Base-by-base conservation (phyloP, 2,329 filamentous ascomycete genomes). In the Neonectria ditissima region DNA sequence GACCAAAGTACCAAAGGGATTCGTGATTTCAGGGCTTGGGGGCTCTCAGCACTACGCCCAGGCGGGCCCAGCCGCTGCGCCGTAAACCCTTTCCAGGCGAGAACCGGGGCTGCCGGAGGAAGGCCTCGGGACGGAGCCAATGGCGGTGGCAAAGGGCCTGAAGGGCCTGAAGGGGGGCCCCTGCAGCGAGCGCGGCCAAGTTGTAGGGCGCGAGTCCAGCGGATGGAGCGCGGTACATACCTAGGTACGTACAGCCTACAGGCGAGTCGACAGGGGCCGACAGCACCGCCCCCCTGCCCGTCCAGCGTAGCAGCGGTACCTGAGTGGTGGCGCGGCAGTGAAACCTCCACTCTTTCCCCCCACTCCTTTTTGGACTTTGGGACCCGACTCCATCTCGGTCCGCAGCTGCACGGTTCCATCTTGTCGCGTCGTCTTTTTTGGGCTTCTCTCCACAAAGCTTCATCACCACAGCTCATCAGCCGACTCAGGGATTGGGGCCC, bases 61-160 rank as follows among this genome's bases (percentile, higher is more conserved):
- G 67, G 63, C 70, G 70, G 70, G 70, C 70, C 68, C 65, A 67
- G 59, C 70, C 67, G 70, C 69, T 63, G 61, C 62, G 51, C 62
- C 70, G 52, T 65, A 63, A 64, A 58, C 59, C 54, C 55, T 50
- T 61, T 55, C 59, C 48, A 68, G 52, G 50, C 59, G 59, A 53
- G 28, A 45, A 59, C 66, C 66, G 63, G 68, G 56, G 39, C 34
- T 59, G 65, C 59, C 52, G 56, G 55, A 55, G 47, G 48, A 34
- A 48, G 18, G 44, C 2, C 2, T 43, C n/a, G 22, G 22, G 13
- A 8, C 34, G 34, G 34, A 37, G 7, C 68, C 68, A 70, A 71
- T 70, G 32, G 32, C 11, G 34, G 37, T 1, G 5, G 28, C 39
- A 24, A 26, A 30, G 18, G 30, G 20, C n/a, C 24, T 47, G 14